phyloP scores from a whole-genome alignment of 2,329 filamentous ascomycete genomes.

The Madurella fahalii region DNA sequence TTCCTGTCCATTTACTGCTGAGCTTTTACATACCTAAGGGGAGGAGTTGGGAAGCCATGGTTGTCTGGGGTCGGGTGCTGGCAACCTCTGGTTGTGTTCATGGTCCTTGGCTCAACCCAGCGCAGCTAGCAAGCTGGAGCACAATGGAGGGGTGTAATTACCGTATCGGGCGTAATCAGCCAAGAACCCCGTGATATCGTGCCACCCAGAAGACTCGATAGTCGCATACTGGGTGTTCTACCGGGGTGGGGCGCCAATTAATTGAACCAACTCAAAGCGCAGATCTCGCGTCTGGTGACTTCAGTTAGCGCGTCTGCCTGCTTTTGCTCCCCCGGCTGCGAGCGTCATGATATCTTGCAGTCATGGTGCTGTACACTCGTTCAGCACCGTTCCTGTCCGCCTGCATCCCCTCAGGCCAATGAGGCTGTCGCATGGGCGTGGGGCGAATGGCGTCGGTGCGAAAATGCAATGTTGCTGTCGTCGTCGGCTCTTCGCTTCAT shows the following conservation, averaged over 20 bases:
- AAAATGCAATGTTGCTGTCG: neutral
- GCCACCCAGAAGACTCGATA: slow-evolving; percentile 2
- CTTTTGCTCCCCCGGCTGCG: neutral
- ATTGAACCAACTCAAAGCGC: neutral
- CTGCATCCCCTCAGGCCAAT: slow-evolving; percentile 3
- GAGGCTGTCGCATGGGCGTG: neutral
- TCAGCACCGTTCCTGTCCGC: slow-evolving; percentile 1
- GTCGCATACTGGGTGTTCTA: slow-evolving; percentile 1
- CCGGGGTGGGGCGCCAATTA: neutral
- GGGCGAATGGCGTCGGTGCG: neutral
- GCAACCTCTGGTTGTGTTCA: slow-evolving; percentile 1
- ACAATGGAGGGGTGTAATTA: slow-evolving; percentile 4
- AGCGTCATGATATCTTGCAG: slow-evolving; percentile 19
- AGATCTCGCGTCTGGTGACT: neutral
- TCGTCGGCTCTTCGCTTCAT: slow-evolving; percentile 1
- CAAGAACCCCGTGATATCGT: slow-evolving; percentile 9
- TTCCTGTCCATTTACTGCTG: neutral
- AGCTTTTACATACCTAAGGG: slow-evolving; percentile 31
- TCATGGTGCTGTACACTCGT: slow-evolving; percentile 21
- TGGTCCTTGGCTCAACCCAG: neutral
- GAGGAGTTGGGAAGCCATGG: slow-evolving; percentile 70
- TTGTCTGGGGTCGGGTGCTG: slow-evolving; percentile 5
- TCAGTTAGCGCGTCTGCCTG: slow-evolving; percentile 16
- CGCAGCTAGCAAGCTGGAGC: neutral
- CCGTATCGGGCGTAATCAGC: neutral